Evolutionary conservation across 768 basidiomycete genomes (phyloP).

Genomic region (Daedaleopsis sinensis): DNA sequence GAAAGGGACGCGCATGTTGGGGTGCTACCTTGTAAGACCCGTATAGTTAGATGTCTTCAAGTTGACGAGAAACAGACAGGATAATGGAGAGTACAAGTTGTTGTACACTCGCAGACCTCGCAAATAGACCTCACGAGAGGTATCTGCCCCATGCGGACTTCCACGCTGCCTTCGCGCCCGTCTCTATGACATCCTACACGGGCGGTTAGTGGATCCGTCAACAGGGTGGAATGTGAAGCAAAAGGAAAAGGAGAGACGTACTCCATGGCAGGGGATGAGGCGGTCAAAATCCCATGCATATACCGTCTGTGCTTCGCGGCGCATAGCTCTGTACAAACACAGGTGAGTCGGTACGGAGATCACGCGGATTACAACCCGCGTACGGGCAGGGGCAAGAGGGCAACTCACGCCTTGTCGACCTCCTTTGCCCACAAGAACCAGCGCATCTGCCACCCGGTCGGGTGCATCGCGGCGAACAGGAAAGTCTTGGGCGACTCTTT

Average conservation of each 20-base stretch:
- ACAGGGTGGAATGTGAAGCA: neutral
- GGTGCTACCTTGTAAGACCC: too few relatives aligned
- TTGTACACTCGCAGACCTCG: neutral
- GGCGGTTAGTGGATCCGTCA: too few relatives aligned
- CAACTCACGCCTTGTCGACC: slow-evolving; percentile 15
- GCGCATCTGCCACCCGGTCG: slow-evolving; percentile 12
- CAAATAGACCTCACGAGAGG: neutral
- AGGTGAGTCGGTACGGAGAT: neutral
- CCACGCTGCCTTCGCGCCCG: slow-evolving; percentile 38
- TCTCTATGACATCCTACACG: slow-evolving; percentile 49
- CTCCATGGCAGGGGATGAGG: slow-evolving; percentile 68
- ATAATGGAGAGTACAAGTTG: too few relatives aligned
- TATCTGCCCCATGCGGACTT: slow-evolving; percentile 1
- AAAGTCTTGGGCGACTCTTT: slow-evolving; percentile 6
- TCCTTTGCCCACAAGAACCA: slow-evolving; percentile 24
- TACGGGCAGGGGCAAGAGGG: neutral
- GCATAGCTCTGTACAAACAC: slow-evolving; percentile 44
- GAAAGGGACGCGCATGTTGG: too few relatives aligned
- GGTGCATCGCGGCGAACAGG: slow-evolving; percentile 9
- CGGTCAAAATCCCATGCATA: slow-evolving; percentile 68
- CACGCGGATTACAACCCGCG: too few relatives aligned
- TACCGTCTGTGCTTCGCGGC: slow-evolving; percentile 59
- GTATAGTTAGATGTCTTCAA: too few relatives aligned
- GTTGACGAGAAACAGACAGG: neutral
- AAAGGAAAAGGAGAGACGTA: slow-evolving; percentile 22